Percentiles rank a stretch among this genome's conserved stretches.
Conservation (phyloP, 306 rosid genomes). For the Cicer judaicum region DNA sequence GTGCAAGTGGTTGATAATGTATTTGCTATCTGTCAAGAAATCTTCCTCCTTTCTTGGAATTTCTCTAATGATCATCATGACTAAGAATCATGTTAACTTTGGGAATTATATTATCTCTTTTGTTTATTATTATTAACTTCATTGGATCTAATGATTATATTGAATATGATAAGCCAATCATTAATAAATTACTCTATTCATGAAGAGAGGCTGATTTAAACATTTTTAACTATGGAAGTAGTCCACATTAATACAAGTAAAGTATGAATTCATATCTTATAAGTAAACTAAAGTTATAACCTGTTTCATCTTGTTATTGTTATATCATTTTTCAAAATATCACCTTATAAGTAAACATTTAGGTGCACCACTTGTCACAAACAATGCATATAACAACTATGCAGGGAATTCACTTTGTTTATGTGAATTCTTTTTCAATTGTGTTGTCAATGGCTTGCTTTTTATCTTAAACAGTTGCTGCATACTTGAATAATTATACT, state of each 20-base stretch:
- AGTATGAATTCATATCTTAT: background rate
- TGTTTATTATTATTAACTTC: no score
- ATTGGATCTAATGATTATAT: no score
- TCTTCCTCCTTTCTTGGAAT: no score
- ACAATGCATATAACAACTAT: constrained; percentile 2
- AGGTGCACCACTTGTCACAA: background rate
- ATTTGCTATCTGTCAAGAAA: no score
- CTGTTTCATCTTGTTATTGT: background rate
- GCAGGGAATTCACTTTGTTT: constrained; percentile 7
- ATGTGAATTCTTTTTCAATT: background rate
- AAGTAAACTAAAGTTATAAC: background rate
- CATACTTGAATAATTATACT: background rate
- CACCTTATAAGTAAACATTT: background rate
- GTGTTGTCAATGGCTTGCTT: background rate
- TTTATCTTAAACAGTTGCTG: background rate
- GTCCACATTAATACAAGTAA: background rate
- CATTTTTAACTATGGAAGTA: background rate
- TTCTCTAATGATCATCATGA: no score
- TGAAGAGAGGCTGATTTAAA: background rate
- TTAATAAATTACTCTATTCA: no score
- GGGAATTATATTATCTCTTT: no score
- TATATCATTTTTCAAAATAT: background rate
- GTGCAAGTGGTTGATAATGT: no score
- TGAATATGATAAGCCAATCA: no score
- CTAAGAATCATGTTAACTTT: no score